A percentile compares a stretch with the other conserved stretches of the same genome.
Conservation (phyloP, 2,329 filamentous ascomycete species). For the Helicocarpus griseus region DNA sequence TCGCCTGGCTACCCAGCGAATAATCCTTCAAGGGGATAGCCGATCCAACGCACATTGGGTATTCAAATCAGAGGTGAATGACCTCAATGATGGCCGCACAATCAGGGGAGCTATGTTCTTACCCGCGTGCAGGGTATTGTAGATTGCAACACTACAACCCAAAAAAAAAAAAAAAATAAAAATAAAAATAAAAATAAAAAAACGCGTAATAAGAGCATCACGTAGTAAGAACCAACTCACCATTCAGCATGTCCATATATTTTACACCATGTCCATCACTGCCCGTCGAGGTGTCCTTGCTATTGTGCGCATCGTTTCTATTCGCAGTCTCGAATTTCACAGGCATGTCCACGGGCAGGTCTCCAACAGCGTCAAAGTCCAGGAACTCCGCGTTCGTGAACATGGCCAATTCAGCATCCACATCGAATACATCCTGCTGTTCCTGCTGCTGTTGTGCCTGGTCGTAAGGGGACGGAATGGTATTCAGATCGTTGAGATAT, state of each 20-base stretch:
- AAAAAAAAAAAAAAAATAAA: not conserved
- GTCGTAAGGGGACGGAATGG: conserved; percentile 54
- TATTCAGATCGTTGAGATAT: conserved; percentile 80
- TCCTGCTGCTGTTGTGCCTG: conserved; percentile 50
- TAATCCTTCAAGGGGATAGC: no score
- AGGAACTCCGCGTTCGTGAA: conserved; percentile 79
- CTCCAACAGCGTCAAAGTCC: conserved; percentile 53
- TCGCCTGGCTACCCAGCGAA: not conserved
- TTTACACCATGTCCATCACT: conserved; percentile 24
- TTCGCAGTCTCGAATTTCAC: conserved; percentile 12
- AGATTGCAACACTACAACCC: not conserved
- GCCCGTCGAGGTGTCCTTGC: conserved; percentile 12
- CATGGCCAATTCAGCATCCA: conserved; percentile 64
- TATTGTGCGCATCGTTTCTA: conserved; percentile 15
- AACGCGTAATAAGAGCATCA: not conserved
- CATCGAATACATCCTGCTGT: conserved; percentile 43
- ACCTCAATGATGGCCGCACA: no score
- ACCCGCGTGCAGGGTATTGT: not conserved
- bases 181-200: conserved; percentile 7
- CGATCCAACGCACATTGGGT: not conserved
- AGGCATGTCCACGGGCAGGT: conserved; percentile 17
- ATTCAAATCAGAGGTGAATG: no score
- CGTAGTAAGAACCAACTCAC: conserved; percentile 23
- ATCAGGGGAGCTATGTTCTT: no score
- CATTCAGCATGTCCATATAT: conserved; percentile 33